phyloP scores from a whole-genome alignment of 2,329 filamentous ascomycete species.

The Calonectria pseudoturangicola region DNA sequence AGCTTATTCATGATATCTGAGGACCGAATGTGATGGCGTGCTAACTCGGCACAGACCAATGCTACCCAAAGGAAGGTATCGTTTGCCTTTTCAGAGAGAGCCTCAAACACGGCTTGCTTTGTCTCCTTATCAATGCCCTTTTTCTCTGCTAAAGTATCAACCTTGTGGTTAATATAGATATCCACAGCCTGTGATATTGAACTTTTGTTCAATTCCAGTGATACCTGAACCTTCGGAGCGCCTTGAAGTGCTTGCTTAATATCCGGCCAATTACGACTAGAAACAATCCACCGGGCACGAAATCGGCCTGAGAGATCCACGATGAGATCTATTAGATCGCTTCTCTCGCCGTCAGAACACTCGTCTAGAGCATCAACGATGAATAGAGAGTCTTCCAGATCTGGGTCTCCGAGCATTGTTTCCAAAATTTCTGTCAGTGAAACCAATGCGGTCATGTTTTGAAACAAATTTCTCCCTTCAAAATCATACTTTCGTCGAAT shows the following conservation, averaged over 20 bases:
- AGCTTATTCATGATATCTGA: slow-evolving; percentile 39
- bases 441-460: no score
- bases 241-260: slow-evolving; percentile 59
- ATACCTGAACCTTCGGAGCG: slow-evolving; percentile 50
- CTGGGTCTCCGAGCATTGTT: no score
- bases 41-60: slow-evolving; percentile 46
- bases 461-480: no score
- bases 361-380: slow-evolving; percentile 27
- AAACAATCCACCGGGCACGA: neutral
- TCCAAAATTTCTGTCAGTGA: no score
- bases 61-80: no score
- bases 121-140: slow-evolving; percentile 27
- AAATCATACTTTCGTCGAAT: no score
- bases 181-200: slow-evolving; percentile 59
- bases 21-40: slow-evolving; percentile 21
- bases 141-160: neutral
- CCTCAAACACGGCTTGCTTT: slow-evolving; percentile 22
- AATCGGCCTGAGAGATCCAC: no score
- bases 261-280: slow-evolving; percentile 46
- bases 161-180: slow-evolving; percentile 56
- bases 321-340: no score
- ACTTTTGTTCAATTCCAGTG: slow-evolving; percentile 61
- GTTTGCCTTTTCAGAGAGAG: slow-evolving; percentile 58
- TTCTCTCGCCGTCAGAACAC: neutral
- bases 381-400: neutral